A percentile compares a stretch with the other conserved stretches of the same genome.
phyloP scores from a whole-genome alignment of 441 rosid species.

The Iberis amara region DNA sequence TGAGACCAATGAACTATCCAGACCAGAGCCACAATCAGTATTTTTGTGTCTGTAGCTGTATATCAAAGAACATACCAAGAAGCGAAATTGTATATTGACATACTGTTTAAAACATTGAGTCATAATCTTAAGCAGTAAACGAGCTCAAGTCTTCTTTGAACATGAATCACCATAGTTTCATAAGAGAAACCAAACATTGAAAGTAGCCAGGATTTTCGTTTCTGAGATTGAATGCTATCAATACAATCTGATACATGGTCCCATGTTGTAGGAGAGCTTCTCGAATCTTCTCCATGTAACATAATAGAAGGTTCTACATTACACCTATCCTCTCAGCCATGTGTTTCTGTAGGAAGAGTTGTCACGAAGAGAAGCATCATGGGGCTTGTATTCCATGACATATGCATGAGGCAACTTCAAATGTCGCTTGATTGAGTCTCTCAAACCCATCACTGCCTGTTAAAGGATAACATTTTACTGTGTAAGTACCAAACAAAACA shows the following conservation, averaged over 20 bases:
- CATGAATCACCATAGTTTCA: constrained; percentile 1
- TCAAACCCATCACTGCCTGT: constrained; percentile 92
- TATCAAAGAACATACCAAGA: constrained; percentile 3
- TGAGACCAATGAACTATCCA: constrained; percentile 10
- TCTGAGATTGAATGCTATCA: too few species aligned
- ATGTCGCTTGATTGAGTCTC: constrained; percentile 93
- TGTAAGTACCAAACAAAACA: constrained; percentile 7
- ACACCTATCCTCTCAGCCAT: constrained; percentile 86
- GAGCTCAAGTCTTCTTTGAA: constrained; percentile 11
- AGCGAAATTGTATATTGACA: constrained; percentile 16
- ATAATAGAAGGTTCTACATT: too few species aligned
- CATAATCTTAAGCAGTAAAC: constrained; percentile 11
- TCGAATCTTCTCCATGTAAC: too few species aligned
- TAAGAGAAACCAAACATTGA: too few species aligned
- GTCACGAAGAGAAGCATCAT: constrained; percentile 84
- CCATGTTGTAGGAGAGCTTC: too few species aligned
- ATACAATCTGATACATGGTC: too few species aligned
- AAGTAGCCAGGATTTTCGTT: too few species aligned
- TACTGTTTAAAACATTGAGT: constrained; percentile 6
- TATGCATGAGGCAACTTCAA: constrained; percentile 83
- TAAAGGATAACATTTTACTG: constrained; percentile 6
- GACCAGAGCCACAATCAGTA: neutral
- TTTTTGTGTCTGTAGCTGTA: neutral
- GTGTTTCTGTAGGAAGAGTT: constrained; percentile 93
- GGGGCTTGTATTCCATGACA: constrained; percentile 96